These are phyloP conservation scores for Rhamnella rubrinervis DNA, from an alignment of 331 rosid species.

Conservation along the genomic window DNA sequence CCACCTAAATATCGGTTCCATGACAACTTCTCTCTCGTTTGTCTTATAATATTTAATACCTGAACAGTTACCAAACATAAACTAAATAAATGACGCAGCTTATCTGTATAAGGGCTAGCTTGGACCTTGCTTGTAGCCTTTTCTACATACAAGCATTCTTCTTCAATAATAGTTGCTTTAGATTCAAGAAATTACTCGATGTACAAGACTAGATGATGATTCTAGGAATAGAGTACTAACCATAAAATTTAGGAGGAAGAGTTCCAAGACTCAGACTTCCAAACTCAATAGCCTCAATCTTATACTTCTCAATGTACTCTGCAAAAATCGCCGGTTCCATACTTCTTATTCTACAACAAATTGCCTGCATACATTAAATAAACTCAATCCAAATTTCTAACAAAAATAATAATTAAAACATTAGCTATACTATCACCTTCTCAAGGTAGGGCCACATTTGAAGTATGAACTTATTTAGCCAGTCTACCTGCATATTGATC, in stretches of 20 bases:
- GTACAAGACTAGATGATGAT: not conserved
- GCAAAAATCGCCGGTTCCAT: slow-evolving; percentile 52
- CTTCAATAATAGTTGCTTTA: not conserved
- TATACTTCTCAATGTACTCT: slow-evolving; percentile 67
- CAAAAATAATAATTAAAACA: slow-evolving; percentile 1
- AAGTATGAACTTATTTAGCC: slow-evolving; percentile 67
- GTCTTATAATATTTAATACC: slow-evolving; percentile 74
- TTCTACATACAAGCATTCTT: no score
- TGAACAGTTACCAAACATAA: slow-evolving; percentile 28
- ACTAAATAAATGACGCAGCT: not conserved
- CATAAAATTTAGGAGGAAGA: slow-evolving; percentile 69
- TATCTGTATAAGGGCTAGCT: not conserved
- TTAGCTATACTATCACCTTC: slow-evolving; percentile 42
- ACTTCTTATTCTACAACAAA: slow-evolving; percentile 49
- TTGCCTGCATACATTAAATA: slow-evolving; percentile 47
- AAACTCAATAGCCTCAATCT: slow-evolving; percentile 61
- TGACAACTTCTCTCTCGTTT: slow-evolving; percentile 73
- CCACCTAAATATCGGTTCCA: slow-evolving; percentile 84
- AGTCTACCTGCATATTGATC: slow-evolving; percentile 67
- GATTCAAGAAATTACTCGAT: not conserved
- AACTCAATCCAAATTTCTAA: not conserved
- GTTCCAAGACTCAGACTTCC: slow-evolving; percentile 66
- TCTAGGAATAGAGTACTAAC: slow-evolving; percentile 20
- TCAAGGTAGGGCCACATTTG: slow-evolving; percentile 87
- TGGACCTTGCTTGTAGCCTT: no score